A percentile compares a stretch with the other conserved stretches of the same genome.
Conservation (phyloP, 2,329 filamentous ascomycete genomes). For the Trichoderma atrobrunneum region DNA sequence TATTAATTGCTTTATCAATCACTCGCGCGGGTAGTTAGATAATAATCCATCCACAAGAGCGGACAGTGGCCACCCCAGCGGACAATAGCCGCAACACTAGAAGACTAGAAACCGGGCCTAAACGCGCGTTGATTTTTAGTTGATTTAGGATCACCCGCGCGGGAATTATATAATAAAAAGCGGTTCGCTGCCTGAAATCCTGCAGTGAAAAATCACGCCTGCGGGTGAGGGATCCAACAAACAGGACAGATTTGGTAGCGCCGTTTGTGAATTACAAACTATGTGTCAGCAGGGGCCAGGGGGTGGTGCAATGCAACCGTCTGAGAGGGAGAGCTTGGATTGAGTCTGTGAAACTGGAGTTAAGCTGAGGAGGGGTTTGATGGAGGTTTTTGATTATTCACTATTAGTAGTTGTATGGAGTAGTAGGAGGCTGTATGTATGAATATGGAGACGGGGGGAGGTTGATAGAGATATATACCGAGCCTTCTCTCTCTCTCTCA, state of each 20-base stretch:
- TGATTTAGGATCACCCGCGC: neutral
- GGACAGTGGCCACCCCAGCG: neutral
- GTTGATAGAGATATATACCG: neutral
- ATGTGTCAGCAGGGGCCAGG: neutral
- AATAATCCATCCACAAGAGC: neutral
- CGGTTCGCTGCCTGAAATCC: neutral
- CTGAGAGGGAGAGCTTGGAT: neutral
- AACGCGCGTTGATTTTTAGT: neutral
- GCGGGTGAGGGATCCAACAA: neutral
- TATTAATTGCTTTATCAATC: neutral
- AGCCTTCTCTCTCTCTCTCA: neutral
- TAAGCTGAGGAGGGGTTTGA: neutral
- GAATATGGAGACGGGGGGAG: neutral
- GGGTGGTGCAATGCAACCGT: neutral
- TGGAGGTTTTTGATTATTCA: neutral
- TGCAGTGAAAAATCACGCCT: neutral
- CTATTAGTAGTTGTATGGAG: neutral
- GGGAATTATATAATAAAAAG: neutral
- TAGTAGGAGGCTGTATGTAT: neutral
- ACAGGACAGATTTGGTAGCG: neutral
- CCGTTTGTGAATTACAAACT: neutral
- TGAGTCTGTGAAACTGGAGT: neutral
- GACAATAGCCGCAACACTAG: neutral
- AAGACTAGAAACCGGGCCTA: neutral
- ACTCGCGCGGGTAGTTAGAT: neutral